Conservation (phyloP, 306 rosid genomes). For the Begonia fuchsioides region DNA sequence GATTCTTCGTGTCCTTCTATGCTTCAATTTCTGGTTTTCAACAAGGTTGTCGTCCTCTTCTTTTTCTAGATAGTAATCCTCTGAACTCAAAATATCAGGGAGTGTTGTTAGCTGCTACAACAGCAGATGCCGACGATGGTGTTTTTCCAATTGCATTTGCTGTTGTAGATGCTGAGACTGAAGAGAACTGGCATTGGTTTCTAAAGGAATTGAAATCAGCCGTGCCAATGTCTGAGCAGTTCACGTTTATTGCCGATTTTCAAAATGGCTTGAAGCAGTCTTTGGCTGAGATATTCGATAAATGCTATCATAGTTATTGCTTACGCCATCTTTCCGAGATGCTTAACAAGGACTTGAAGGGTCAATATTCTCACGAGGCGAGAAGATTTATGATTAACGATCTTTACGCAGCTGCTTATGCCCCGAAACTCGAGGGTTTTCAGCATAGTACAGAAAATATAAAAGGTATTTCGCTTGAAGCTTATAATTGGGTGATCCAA, state of each 20-base stretch:
- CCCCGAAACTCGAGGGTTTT: slow-evolving; percentile 55
- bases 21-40: slow-evolving; percentile 76
- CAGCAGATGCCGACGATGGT: slow-evolving; percentile 75
- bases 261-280: slow-evolving; percentile 58
- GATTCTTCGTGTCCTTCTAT: slow-evolving; percentile 71
- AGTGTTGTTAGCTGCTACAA: slow-evolving; percentile 64
- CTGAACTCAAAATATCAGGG: slow-evolving; percentile 93
- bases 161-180: slow-evolving; percentile 73
- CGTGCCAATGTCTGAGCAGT: slow-evolving; percentile 33
- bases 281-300: slow-evolving; percentile 55
- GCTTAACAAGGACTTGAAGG: slow-evolving; percentile 84
- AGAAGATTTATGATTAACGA: slow-evolving; percentile 89
- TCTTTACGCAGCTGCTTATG: slow-evolving; percentile 72
- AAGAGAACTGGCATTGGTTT: slow-evolving; percentile 93
- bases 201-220: slow-evolving; percentile 57
- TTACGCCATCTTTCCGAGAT: slow-evolving; percentile 80
- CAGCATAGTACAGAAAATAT: slow-evolving; percentile 54
- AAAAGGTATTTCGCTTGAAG: slow-evolving; percentile 84
- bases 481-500: slow-evolving; percentile 70
- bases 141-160: slow-evolving; percentile 84
- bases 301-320: slow-evolving; percentile 66
- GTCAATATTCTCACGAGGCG: slow-evolving; percentile 93
- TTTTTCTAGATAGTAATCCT: slow-evolving; percentile 70
- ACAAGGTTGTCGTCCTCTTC: slow-evolving; percentile 83
- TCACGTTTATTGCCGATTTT: slow-evolving; percentile 80